phyloP scores from a whole-genome alignment of 352 stramenopile species.

The Phytophthora pseudosyringae region DNA sequence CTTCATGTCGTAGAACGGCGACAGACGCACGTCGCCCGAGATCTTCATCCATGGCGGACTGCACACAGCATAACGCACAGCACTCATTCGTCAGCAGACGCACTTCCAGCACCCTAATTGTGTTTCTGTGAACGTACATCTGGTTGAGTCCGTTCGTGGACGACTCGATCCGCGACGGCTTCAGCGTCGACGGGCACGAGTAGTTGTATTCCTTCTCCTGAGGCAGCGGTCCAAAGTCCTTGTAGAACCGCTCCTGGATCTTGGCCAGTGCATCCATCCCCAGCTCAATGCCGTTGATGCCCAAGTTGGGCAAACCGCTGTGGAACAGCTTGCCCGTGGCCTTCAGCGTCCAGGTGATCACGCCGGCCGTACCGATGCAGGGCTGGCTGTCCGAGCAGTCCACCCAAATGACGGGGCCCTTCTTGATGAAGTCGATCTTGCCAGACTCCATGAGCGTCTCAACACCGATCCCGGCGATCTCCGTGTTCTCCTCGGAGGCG shows the following conservation, averaged over 20 bases:
- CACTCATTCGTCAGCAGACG: not conserved
- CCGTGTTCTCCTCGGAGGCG: conserved; percentile 86
- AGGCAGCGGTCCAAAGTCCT: conserved; percentile 83
- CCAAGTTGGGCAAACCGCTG: conserved; percentile 88
- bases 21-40: conserved; percentile 90
- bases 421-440: conserved; percentile 93
- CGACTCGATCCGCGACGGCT: conserved; percentile 85
- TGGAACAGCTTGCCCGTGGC: conserved; percentile 94
- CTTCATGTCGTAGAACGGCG: conserved; percentile 93
- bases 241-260: conserved; percentile 92
- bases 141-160: conserved; percentile 84
- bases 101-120: not conserved
- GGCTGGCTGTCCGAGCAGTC: conserved; percentile 93
- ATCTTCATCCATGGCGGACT: conserved; percentile 92
- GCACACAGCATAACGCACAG: not conserved
- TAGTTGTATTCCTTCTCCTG: conserved; percentile 93
- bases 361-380: conserved; percentile 92
- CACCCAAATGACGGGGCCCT: conserved; percentile 92
- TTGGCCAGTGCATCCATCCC: conserved; percentile 84
- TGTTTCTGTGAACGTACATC: conserved; percentile 53
- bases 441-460: conserved; percentile 89
- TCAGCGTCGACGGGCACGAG: conserved; percentile 88
- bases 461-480: conserved; percentile 87
- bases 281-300: conserved; percentile 92
- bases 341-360: conserved; percentile 91